Evolutionary conservation across 1,284 basidiomycete species (phyloP), one percentile per base, ranked within the genome.

Genomic region (Ustilago curta): DNA sequence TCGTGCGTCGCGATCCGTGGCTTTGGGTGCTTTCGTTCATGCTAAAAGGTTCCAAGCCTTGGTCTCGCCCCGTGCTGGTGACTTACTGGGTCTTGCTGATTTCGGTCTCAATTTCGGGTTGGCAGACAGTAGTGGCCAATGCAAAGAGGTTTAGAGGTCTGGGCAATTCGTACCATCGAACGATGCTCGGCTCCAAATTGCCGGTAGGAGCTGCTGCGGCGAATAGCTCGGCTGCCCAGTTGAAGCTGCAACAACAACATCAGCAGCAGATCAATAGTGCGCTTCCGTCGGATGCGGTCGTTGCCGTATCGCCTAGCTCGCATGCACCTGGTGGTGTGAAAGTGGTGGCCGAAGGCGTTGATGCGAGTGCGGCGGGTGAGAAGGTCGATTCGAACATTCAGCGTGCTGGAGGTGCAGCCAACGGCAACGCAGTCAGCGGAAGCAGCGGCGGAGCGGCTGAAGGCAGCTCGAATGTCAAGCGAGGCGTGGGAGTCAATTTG

Each of bases 1-100:
- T 99, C 3, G 90, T 90, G 11, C 89, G 90, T 62, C 89, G 93
- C 29, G 90, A 96, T 85, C 95, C 97, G 0, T 97, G 93, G 93
- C 78, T 93, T 0, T 99, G 94, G 93, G 90, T 88, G 8, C 82
- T 91, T 67, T 68, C 77, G 1, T 83, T 82, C 43, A 82, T 95
- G 42, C 85, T 93, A 1, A 90, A 93, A 67, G 94, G 95, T 2
- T 86, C 88, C 75, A 89, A 88, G 70, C 88, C 89, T 70, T 97
- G 94, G 94, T 92, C 90, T n/a, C 88, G 97, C 8, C 89, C 91
- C 0, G 89, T 89, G 8, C 87, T 99, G 40, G 86, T 97, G 45
- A 88, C 87, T 0, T 99, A 97, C 84, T 99, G 96, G 97, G 91
- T 88, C 2, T 84, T 89, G 11, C 86, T 97, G 39, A 92, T 92